Base-by-base conservation (phyloP, 495 filamentous ascomycete species). In the Alectoria sarmentosa region DNA sequence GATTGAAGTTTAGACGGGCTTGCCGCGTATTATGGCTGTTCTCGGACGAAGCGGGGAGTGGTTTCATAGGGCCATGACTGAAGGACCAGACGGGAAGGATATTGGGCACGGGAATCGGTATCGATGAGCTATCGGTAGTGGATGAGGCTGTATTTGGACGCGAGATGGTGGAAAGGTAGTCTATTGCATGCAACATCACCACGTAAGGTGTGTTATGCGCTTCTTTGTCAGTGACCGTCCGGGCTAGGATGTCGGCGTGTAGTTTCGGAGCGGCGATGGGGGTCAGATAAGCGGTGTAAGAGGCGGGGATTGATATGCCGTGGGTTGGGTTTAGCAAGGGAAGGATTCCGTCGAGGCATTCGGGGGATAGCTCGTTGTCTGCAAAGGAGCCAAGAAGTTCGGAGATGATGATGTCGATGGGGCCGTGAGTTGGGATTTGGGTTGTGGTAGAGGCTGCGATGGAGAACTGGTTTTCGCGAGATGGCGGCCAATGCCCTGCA, bases 311-410 rank as follows among this genome's bases (percentile, higher is more conserved):
- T 1, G 90, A 96, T 64, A 99, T 94, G 34, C 95, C 94, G 72
- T 90, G 83, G 4, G 78, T 78, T 5, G 88, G 83, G 58, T 87
- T 84, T 6, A 98, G 80, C 62, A 96, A 86, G 65, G 90, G 86
- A 70, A 95, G 92, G 57, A 96, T 89, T 42, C 90, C 90, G 73
- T 96, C 91, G 41, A 96, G 77, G 69, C 91, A 96, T 76, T 99
- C 90, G 3, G 91, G 90, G 2, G 90, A 92, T 4, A 93, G 86
- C 73, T 96, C 91, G 71, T 96, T 94, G 75, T 96, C 90, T 60
- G 83, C 91, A 72, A 94, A 98, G 48, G 91, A 96, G 46, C 93
- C 93, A 1, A 99, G 81, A 2, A 99, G 85, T 73, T 99, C 94
- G 1, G 91, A 96, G 9, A 99, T 83, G 5, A 98, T 76, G 62